Conservation (phyloP, 1,284 basidiomycete genomes). For the Cutaneotrichosporon cavernicola region DNA sequence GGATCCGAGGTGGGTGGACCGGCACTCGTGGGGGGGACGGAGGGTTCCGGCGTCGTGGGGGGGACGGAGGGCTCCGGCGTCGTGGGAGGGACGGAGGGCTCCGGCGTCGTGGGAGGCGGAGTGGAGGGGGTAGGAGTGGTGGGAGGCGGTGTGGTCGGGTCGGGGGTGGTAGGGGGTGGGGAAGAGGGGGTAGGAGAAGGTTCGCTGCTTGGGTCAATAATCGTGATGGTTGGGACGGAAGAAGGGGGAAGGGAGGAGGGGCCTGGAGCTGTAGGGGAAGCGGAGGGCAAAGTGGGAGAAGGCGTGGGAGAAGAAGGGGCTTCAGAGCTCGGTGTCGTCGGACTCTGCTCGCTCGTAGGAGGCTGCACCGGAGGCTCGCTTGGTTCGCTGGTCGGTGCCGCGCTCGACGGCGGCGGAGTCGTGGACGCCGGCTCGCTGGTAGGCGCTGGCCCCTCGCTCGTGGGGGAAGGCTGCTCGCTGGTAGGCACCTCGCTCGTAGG, state of each 20-base stretch:
- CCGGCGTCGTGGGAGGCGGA: no score
- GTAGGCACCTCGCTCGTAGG: not conserved
- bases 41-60: not conserved
- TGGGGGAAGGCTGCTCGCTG: not conserved
- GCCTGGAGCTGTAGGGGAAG: not conserved
- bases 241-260: not conserved
- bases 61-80: not conserved
- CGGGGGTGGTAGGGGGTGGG: not conserved
- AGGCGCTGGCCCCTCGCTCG: not conserved
- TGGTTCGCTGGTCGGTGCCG: not conserved
- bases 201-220: not conserved
- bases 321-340: not conserved
- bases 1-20: not conserved
- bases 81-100: not conserved
- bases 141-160: no score
- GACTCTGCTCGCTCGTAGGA: not conserved
- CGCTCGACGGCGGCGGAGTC: not conserved
- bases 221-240: not conserved
- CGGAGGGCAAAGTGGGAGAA: not conserved
- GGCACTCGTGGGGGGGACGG: not conserved
- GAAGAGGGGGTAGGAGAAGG: not conserved
- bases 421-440: not conserved
- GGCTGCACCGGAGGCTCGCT: not conserved
- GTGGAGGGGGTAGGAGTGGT: no score
- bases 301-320: not conserved